Evolutionary conservation across 2,329 filamentous ascomycete species (phyloP).

Genomic region (Dryadomyces sulphureus): DNA sequence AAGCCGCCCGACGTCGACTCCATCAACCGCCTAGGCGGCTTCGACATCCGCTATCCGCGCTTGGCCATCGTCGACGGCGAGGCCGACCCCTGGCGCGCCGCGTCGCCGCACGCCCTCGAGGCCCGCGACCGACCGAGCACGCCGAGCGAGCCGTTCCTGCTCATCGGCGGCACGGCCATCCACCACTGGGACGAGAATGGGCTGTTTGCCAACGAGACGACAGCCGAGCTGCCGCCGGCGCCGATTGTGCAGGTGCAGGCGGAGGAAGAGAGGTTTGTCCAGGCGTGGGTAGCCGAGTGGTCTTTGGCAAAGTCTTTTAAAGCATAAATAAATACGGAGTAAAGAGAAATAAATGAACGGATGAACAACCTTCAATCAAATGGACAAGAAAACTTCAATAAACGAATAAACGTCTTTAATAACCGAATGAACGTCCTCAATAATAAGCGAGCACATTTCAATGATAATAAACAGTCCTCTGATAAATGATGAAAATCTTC

Average conservation of each 20-base stretch:
- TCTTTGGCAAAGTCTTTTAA: too few species aligned
- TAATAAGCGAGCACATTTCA: too few species aligned
- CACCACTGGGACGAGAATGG: constrained; percentile 74
- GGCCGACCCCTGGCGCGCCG: constrained; percentile 66
- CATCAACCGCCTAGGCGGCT: constrained; percentile 67
- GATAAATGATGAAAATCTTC: too few species aligned
- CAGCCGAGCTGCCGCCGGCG: constrained; percentile 9
- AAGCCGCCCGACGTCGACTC: constrained; percentile 43
- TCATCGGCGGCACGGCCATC: constrained; percentile 53
- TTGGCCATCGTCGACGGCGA: constrained; percentile 67
- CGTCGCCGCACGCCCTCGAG: constrained; percentile 53
- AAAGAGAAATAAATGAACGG: not conserved
- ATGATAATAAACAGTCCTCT: too few species aligned
- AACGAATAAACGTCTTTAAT: too few species aligned
- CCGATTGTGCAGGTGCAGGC: constrained; percentile 8
- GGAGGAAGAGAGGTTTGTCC: constrained; percentile 10
- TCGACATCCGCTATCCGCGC: constrained; percentile 56
- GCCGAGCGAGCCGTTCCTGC: constrained; percentile 50
- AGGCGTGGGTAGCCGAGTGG: constrained; percentile 11
- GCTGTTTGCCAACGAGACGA: constrained; percentile 46
- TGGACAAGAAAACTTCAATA: too few species aligned
- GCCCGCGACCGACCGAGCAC: constrained; percentile 44
- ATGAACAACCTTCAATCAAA: too few species aligned
- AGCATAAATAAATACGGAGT: not conserved
- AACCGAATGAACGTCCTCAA: not conserved